phyloP scores from a whole-genome alignment of 441 rosid species.

The Pelargonium myrrhifolium region DNA sequence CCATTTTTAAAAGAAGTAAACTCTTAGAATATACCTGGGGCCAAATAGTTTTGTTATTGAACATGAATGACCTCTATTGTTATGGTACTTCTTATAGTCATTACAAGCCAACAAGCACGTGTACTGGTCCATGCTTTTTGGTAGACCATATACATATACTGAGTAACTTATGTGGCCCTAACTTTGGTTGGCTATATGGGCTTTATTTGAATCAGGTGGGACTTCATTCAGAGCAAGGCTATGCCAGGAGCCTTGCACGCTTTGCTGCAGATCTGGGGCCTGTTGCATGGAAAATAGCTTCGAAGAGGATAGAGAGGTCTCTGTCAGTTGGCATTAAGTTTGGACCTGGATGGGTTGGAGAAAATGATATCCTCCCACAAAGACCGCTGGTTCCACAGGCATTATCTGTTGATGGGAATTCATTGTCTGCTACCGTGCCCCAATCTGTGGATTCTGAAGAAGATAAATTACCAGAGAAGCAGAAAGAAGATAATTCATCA shows the following conservation, averaged over 20 bases:
- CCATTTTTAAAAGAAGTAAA: too few relatives aligned
- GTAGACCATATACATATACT: conserved; percentile 19
- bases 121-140: conserved; percentile 7
- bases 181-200: not conserved
- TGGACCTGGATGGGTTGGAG: conserved; percentile 96
- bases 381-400: not conserved
- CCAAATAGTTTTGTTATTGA: too few relatives aligned
- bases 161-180: conserved; percentile 22
- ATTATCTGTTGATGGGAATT: not conserved
- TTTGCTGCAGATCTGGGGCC: conserved; percentile 91
- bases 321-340: conserved; percentile 68
- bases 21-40: too few relatives aligned
- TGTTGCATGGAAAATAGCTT: conserved; percentile 72
- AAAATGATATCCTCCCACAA: conserved; percentile 72
- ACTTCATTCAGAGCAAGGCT: conserved; percentile 75
- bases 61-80: too few relatives aligned
- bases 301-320: conserved; percentile 67
- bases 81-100: too few relatives aligned
- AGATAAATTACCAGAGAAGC: conserved; percentile 14
- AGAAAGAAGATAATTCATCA: conserved; percentile 17
- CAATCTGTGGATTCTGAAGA: conserved; percentile 11
- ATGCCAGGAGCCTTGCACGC: conserved; percentile 86
- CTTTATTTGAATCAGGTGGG: conserved; percentile 55
- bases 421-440: conserved; percentile 9
- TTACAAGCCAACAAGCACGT: not conserved